Conservation (phyloP, 2,329 filamentous ascomycete species). For the Penicillium glabrum region DNA sequence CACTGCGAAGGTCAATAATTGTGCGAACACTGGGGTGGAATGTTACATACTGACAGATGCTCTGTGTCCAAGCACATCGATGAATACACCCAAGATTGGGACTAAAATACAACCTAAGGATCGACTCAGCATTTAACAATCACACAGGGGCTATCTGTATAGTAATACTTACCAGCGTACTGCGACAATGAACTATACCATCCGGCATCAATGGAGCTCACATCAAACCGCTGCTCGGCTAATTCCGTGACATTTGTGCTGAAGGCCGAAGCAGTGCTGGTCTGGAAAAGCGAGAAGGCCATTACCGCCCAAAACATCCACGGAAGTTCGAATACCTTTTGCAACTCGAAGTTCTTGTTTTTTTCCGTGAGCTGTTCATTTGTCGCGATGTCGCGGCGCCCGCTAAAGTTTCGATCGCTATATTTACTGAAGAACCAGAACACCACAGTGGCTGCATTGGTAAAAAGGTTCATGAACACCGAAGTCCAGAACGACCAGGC, state of each 20-base stretch:
- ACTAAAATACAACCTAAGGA: constrained; percentile 55
- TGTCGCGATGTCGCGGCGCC: constrained; percentile 55
- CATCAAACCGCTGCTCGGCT: constrained; percentile 59
- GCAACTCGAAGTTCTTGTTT: constrained; percentile 57
- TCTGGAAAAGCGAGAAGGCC: constrained; percentile 59
- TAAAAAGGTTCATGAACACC: constrained; percentile 65
- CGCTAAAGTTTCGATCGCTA: constrained; percentile 49
- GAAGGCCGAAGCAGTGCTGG: constrained; percentile 56
- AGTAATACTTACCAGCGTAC: constrained; percentile 43
- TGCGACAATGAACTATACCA: constrained; percentile 61
- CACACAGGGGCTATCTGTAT: too few species aligned
- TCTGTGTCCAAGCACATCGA: constrained; percentile 58
- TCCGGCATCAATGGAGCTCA: constrained; percentile 56
- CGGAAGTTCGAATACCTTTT: constrained; percentile 57
- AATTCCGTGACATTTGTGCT: constrained; percentile 61
- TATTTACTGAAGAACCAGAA: constrained; percentile 60
- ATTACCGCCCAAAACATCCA: constrained; percentile 62
- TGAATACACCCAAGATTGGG: constrained; percentile 55
- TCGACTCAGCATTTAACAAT: neutral
- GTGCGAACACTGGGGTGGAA: neutral
- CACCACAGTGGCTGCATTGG: constrained; percentile 53
- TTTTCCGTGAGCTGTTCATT: constrained; percentile 61
- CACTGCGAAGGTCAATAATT: constrained; percentile 13
- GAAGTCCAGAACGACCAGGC: constrained; percentile 65
- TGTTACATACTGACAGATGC: constrained; percentile 42